These are phyloP conservation scores for Globisporangium yorkense DNA, from an alignment of 352 stramenopile species.

Conservation along the genomic window DNA sequence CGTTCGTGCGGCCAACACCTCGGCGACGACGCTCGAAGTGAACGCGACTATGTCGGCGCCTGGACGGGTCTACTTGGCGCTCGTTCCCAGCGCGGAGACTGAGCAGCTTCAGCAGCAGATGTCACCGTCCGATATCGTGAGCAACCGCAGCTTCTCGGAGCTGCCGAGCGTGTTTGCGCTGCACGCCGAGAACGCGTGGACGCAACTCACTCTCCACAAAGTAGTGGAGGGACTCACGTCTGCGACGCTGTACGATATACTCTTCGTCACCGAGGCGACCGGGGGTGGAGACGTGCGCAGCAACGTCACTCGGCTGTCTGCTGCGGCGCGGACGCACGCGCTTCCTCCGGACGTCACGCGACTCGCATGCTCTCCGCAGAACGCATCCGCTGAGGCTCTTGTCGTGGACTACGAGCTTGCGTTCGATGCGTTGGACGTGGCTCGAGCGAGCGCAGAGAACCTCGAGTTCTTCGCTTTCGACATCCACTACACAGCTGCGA, in stretches of 20 bases:
- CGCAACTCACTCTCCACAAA: constrained; percentile 21
- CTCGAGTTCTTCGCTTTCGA: constrained; percentile 40
- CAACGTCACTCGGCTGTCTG: constrained; percentile 18
- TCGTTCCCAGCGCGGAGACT: constrained; percentile 24
- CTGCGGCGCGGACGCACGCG: constrained; percentile 45
- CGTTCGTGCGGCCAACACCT: constrained; percentile 26
- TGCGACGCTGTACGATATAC: constrained; percentile 54
- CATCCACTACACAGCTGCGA: constrained; percentile 44
- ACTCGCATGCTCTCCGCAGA: constrained; percentile 14
- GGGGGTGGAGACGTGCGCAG: constrained; percentile 48
- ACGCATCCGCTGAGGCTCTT: constrained; percentile 37
- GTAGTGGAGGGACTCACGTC: constrained; percentile 23
- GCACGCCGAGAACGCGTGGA: constrained; percentile 17
- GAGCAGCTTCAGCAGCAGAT: constrained; percentile 6
- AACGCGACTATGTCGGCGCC: constrained; percentile 31
- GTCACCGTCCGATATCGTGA: constrained; percentile 20
- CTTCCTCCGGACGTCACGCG: constrained; percentile 35
- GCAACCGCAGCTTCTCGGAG: constrained; percentile 16
- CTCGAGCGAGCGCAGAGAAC: constrained; percentile 16
- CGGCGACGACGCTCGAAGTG: constrained; percentile 24
- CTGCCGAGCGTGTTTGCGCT: constrained; percentile 23
- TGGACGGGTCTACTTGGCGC: constrained; percentile 40
- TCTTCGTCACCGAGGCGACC: constrained; percentile 47
- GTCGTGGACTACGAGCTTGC: constrained; percentile 34
- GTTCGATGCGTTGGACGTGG: constrained; percentile 35